These are phyloP conservation scores for Mucor racemosus DNA, from an alignment of 371 early-diverging fungal species.

Conservation along the genomic window DNA sequence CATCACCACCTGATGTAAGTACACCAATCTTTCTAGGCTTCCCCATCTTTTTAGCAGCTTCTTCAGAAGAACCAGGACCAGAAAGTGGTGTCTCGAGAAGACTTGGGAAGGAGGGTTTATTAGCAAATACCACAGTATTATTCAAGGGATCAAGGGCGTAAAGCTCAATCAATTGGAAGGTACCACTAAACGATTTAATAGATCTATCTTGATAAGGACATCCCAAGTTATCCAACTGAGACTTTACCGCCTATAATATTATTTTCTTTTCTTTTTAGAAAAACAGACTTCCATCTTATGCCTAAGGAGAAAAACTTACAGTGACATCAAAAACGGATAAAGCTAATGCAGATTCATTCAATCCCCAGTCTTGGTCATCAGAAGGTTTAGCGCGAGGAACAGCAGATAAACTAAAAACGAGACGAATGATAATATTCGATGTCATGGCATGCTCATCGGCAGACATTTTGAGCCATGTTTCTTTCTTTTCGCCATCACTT, in stretches of 20 bases:
- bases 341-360: conserved; percentile 25
- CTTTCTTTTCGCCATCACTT: conserved; percentile 10
- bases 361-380: conserved; percentile 25
- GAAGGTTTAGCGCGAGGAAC: conserved; percentile 6
- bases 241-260: conserved; percentile 15
- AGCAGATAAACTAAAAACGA: conserved; percentile 14
- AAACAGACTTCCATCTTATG: too few relatives aligned
- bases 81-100: conserved; percentile 23
- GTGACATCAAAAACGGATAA: conserved; percentile 24
- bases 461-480: conserved; percentile 28
- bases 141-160: conserved; percentile 67
- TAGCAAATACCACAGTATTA: conserved; percentile 70
- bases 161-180: conserved; percentile 30
- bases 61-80: conserved; percentile 22
- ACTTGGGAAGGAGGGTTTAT: conserved; percentile 43
- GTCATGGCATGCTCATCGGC: conserved; percentile 29
- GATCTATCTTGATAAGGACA: conserved; percentile 31
- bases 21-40: conserved; percentile 77
- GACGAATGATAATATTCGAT: conserved; percentile 26
- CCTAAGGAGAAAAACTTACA: conserved; percentile 14
- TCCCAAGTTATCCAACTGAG: conserved; percentile 22
- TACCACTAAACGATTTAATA: conserved; percentile 35
- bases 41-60: conserved; percentile 15
- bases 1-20: conserved; percentile 98
- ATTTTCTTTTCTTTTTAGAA: neutral